These are phyloP conservation scores for Chrysanthemum lavandulifolium DNA, from an alignment of 129 eudicot species.

Conservation along the genomic window DNA sequence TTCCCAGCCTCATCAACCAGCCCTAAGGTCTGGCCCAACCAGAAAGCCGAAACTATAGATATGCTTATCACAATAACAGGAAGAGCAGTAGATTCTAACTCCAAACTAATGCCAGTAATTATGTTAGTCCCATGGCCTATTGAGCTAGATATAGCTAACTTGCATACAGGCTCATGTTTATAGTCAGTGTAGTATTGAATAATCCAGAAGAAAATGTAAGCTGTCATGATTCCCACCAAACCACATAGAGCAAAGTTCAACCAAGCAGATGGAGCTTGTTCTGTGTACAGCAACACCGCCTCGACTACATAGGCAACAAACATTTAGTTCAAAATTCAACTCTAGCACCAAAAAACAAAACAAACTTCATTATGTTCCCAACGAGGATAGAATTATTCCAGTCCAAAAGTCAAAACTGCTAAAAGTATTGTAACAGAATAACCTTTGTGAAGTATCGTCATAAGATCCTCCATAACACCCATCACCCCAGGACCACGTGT, in stretches of 20 bases:
- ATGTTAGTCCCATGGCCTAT: conserved; percentile 97
- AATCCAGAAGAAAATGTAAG: conserved; percentile 84
- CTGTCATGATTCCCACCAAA: conserved; percentile 88
- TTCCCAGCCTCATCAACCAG: conserved; percentile 82
- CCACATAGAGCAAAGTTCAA: conserved; percentile 88
- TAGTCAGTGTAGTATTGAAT: conserved; percentile 95
- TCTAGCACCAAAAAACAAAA: conserved; percentile 11
- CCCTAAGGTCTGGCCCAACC: conserved; percentile 96
- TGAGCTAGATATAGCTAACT: conserved; percentile 80
- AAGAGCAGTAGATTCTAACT: conserved; percentile 90
- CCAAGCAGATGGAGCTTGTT: conserved; percentile 99
- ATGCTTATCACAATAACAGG: conserved; percentile 90
- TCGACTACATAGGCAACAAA: conserved; percentile 63
- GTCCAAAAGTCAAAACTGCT: conserved; percentile 84
- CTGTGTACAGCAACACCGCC: conserved; percentile 95
- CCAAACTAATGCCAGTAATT: conserved; percentile 94
- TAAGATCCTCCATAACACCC: conserved; percentile 76
- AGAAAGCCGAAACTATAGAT: conserved; percentile 72
- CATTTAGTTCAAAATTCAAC: conserved; percentile 10
- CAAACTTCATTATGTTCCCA: background rate
- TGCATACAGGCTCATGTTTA: conserved; percentile 91
- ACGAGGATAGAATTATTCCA: conserved; percentile 44
- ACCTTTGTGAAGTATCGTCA: conserved; percentile 92
- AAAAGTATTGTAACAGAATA: conserved; percentile 80
- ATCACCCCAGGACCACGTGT: conserved; percentile 62